phyloP scores from a whole-genome alignment of 805 yeast species.

The Cyberlindnera samutprakarnensis region DNA sequence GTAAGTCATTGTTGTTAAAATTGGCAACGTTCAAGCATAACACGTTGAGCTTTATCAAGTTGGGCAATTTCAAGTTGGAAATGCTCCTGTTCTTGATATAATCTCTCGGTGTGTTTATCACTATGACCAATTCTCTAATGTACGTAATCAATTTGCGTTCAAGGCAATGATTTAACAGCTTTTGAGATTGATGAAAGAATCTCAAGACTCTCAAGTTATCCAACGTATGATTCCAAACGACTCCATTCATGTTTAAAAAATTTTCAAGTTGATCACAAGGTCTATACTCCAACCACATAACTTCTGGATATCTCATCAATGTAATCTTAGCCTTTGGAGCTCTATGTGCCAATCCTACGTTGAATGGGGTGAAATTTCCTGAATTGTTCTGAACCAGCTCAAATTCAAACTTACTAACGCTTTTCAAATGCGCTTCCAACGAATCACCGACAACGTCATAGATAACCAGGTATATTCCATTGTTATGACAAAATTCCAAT shows the following conservation, averaged over 20 bases:
- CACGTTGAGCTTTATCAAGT: slow-evolving; percentile 1
- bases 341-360: background rate
- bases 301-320: slow-evolving; percentile 1
- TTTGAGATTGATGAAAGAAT: background rate
- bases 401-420: background rate
- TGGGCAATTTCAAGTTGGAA: background rate
- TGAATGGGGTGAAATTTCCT: background rate
- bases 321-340: background rate
- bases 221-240: slow-evolving; percentile 1
- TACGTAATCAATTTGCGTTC: background rate
- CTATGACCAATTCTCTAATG: background rate
- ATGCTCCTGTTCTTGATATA: background rate
- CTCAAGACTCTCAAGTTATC: background rate
- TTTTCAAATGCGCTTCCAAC: background rate
- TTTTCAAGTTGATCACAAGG: background rate
- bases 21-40: background rate
- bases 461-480: no score
- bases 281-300: background rate
- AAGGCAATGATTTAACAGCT: background rate
- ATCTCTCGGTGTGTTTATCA: background rate
- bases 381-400: background rate
- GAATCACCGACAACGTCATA: no score
- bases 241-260: slow-evolving; percentile 1
- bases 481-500: no score
- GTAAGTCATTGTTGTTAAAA: slow-evolving; percentile 1